A percentile compares a stretch with the other conserved stretches of the same genome.
Conservation (phyloP, 2,329 filamentous ascomycete genomes). For the Trichoderma semiorbis region DNA sequence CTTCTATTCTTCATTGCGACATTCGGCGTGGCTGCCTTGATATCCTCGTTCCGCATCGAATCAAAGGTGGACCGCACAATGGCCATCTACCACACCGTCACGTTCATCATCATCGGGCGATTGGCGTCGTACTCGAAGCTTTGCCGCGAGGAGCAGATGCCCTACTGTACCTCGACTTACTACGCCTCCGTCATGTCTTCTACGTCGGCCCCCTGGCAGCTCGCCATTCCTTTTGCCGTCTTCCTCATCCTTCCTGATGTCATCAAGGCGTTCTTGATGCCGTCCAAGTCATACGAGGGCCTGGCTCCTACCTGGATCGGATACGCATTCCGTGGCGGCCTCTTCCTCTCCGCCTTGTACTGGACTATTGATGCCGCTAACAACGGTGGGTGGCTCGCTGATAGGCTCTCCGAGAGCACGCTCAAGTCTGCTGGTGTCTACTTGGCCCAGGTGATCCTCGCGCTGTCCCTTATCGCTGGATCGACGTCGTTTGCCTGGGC, state of each 20-base stretch:
- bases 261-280: conserved; percentile 73
- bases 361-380: conserved; percentile 90
- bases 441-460: conserved; percentile 76
- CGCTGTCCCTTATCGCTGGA: conserved; percentile 76
- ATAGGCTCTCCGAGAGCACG: conserved; percentile 48
- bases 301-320: conserved; percentile 82
- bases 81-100: conserved; percentile 77
- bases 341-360: conserved; percentile 74
- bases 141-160: conserved; percentile 98
- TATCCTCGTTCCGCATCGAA: conserved; percentile 72
- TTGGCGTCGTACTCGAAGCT: conserved; percentile 84
- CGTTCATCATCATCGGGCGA: conserved; percentile 77
- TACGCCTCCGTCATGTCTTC: conserved; percentile 90
- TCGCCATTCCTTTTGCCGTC: conserved; percentile 73
- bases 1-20: conserved; percentile 86
- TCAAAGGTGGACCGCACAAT: conserved; percentile 65
- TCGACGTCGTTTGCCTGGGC: conserved; percentile 83
- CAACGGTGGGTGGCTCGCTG: conserved; percentile 74
- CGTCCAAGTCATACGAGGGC: conserved; percentile 84
- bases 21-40: conserved; percentile 72
- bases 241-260: conserved; percentile 69
- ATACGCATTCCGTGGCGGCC: conserved; percentile 69
- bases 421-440: conserved; percentile 74
- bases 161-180: conserved; percentile 91
- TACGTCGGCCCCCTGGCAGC: conserved; percentile 87